phyloP scores from a whole-genome alignment of 2,329 filamentous ascomycete genomes.

The Mycosphaerelloides madeirae region DNA sequence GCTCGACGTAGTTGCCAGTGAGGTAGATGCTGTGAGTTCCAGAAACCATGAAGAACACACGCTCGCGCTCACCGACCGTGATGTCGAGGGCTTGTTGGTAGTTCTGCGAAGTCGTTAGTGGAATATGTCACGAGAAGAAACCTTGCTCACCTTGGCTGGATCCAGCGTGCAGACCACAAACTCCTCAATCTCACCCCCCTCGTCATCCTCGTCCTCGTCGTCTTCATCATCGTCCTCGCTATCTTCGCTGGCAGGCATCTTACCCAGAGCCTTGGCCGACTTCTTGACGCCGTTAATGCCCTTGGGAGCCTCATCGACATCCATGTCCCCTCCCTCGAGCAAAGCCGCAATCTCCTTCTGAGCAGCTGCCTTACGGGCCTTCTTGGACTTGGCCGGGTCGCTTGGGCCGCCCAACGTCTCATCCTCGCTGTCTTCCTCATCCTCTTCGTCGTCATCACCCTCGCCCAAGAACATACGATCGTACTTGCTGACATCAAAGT shows the following conservation, averaged over 20 bases:
- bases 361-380: slow-evolving; percentile 72
- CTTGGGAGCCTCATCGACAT: slow-evolving; percentile 66
- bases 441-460: slow-evolving; percentile 56
- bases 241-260: slow-evolving; percentile 53
- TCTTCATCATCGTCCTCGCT: slow-evolving; percentile 34
- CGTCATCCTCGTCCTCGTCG: slow-evolving; percentile 56
- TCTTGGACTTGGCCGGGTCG: slow-evolving; percentile 84
- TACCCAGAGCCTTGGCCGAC: slow-evolving; percentile 64
- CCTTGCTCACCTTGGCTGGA: slow-evolving; percentile 69
- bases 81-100: slow-evolving; percentile 95
- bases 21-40: slow-evolving; percentile 88
- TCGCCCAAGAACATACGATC: slow-evolving; percentile 46
- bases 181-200: slow-evolving; percentile 71
- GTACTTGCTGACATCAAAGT: slow-evolving; percentile 47
- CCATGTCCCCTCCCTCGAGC: slow-evolving; percentile 59
- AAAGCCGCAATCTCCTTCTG: slow-evolving; percentile 71
- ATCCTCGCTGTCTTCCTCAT: slow-evolving; percentile 55
- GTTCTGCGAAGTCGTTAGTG: slow-evolving; percentile 52
- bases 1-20: slow-evolving; percentile 91
- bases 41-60: slow-evolving; percentile 84
- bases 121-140: background rate
- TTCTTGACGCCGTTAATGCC: slow-evolving; percentile 59
- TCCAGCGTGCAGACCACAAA: slow-evolving; percentile 94
- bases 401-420: slow-evolving; percentile 81
- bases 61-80: slow-evolving; percentile 81